These are phyloP conservation scores for Lactarius hengduanensis DNA, from an alignment of 768 basidiomycete species.

Conservation along the genomic window DNA sequence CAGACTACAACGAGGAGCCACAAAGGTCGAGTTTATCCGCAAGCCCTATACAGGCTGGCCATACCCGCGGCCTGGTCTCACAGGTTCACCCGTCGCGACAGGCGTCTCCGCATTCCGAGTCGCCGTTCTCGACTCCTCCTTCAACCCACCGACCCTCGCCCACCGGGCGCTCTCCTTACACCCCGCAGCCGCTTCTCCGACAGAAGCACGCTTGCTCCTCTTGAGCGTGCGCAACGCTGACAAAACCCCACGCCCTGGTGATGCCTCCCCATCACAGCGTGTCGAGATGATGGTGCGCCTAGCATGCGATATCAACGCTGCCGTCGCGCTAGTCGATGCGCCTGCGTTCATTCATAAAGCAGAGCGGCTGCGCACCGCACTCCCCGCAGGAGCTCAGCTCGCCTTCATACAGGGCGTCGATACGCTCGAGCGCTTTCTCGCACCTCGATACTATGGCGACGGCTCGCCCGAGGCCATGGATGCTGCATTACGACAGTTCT, in stretches of 20 bases:
- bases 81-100: slow-evolving; percentile 18
- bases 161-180: slow-evolving; percentile 68
- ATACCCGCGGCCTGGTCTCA: slow-evolving; percentile 37
- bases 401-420: slow-evolving; percentile 81
- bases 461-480: slow-evolving; percentile 52
- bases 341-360: slow-evolving; percentile 90
- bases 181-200: slow-evolving; percentile 34
- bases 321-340: slow-evolving; percentile 80
- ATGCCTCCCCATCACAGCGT: slow-evolving; percentile 75
- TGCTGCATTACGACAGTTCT: slow-evolving; percentile 53
- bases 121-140: slow-evolving; percentile 86
- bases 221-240: slow-evolving; percentile 87
- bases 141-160: slow-evolving; percentile 87
- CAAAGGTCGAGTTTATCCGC: slow-evolving; percentile 59
- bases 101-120: slow-evolving; percentile 43
- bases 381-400: slow-evolving; percentile 49
- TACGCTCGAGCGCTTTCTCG: slow-evolving; percentile 78
- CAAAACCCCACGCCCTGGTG: slow-evolving; percentile 66
- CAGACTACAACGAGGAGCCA: slow-evolving; percentile 46
- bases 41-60: slow-evolving; percentile 67
- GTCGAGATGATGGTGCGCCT: slow-evolving; percentile 85
- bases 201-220: slow-evolving; percentile 74
- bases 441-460: slow-evolving; percentile 64
- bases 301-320: slow-evolving; percentile 53
- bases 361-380: slow-evolving; percentile 49